Evolutionary conservation across 805 yeast genomes (phyloP).

Genomic region (Schwanniomyces vanrijiae): DNA sequence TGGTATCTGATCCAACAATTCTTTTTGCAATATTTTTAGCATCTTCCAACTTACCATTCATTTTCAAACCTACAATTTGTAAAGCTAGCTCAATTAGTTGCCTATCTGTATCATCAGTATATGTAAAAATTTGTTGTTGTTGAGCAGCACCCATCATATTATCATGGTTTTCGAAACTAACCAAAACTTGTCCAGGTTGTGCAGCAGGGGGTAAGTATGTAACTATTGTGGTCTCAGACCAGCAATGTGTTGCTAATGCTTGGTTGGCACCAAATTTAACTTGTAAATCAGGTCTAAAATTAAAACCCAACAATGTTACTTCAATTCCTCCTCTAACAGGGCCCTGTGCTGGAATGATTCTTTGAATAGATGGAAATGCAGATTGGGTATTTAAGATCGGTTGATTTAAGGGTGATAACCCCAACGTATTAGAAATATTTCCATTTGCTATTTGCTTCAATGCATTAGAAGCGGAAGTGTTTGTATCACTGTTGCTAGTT

Average conservation of each 20-base stretch:
- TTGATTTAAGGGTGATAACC: slow-evolving; percentile 9
- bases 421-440: slow-evolving; percentile 4
- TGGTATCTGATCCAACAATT: slow-evolving; percentile 66
- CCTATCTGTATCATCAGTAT: slow-evolving; percentile 91
- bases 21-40: slow-evolving; percentile 91
- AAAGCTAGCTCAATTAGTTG: slow-evolving; percentile 93
- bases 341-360: slow-evolving; percentile 94
- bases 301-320: slow-evolving; percentile 83
- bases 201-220: slow-evolving; percentile 92
- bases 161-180: slow-evolving; percentile 66
- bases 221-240: slow-evolving; percentile 93
- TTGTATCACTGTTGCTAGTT: slow-evolving; percentile 44
- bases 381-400: slow-evolving; percentile 8
- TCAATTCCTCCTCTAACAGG: slow-evolving; percentile 96
- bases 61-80: slow-evolving; percentile 94
- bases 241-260: slow-evolving; percentile 86
- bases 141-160: slow-evolving; percentile 25
- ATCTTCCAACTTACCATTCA: slow-evolving; percentile 94
- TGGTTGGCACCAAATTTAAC: slow-evolving; percentile 85
- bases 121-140: slow-evolving; percentile 68
- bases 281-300: slow-evolving; percentile 77
- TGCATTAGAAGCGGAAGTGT: slow-evolving; percentile 23
- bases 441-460: slow-evolving; percentile 5
- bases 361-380: slow-evolving; percentile 61
- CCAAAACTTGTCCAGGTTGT: slow-evolving; percentile 87